Conservation (phyloP, 2,329 filamentous ascomycete species). For the Aspergillus arachidicola region DNA sequence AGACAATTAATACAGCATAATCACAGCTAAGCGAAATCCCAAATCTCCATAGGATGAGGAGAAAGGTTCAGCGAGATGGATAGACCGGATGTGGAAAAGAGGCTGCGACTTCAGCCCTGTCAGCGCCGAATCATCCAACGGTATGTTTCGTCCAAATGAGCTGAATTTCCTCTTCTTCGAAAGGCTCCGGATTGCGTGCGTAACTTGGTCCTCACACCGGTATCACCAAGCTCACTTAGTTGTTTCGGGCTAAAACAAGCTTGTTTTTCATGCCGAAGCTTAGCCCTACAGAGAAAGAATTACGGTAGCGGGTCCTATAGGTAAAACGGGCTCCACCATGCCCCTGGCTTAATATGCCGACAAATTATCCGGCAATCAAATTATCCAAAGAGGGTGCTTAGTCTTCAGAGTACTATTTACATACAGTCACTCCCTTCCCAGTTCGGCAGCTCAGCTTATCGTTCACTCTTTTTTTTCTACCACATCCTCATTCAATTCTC, state of each 20-base stretch:
- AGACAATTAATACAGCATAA: no score
- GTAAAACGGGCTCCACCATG: background rate
- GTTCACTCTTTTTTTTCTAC: background rate
- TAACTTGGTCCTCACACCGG: background rate
- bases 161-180: no score
- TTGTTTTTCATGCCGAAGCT: background rate
- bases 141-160: no score
- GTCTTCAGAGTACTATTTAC: background rate
- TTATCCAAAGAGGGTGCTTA: no score
- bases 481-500: background rate
- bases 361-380: background rate
- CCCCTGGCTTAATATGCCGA: background rate
- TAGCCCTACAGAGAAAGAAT: background rate
- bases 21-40: no score
- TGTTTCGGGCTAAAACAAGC: slow-evolving; percentile 2
- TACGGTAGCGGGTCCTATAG: background rate
- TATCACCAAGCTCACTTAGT: background rate
- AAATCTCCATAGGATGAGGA: no score
- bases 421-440: rapidly evolving
- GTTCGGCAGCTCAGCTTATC: background rate
- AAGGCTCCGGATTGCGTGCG: background rate
- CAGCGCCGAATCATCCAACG: no score
- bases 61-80: no score
- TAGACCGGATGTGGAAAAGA: no score
- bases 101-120: no score